Percentiles rank a stretch among this genome's conserved stretches.
Conservation (phyloP, 2,329 filamentous ascomycete species). For the Colletotrichum limetticola region DNA sequence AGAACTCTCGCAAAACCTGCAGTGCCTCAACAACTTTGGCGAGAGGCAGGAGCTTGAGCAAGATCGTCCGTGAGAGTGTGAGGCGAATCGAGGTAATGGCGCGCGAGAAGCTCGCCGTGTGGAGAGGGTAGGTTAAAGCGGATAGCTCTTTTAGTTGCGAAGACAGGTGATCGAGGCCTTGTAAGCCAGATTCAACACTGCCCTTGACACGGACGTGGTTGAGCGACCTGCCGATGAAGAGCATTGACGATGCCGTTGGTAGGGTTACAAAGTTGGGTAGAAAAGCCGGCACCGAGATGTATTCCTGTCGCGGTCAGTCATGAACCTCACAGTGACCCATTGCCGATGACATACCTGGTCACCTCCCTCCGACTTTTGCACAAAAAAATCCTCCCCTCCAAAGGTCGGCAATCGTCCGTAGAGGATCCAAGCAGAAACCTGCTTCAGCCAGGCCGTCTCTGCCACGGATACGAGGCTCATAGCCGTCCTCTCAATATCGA, state of each 20-base stretch:
- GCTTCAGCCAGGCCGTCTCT: slow-evolving; percentile 91
- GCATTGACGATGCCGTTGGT: slow-evolving; percentile 81
- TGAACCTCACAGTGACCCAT: slow-evolving; percentile 1
- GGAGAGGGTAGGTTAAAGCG: slow-evolving; percentile 77
- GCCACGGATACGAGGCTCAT: slow-evolving; percentile 79
- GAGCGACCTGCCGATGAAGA: slow-evolving; percentile 91
- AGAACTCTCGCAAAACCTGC: slow-evolving; percentile 83
- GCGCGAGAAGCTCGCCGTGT: slow-evolving; percentile 74
- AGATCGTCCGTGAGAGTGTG: slow-evolving; percentile 83
- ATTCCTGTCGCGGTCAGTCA: slow-evolving; percentile 57
- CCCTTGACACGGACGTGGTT: slow-evolving; percentile 79
- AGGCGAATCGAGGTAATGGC: slow-evolving; percentile 81
- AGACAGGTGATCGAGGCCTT: slow-evolving; percentile 70
- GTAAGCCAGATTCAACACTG: slow-evolving; percentile 54
- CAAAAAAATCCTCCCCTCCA: slow-evolving; percentile 88
- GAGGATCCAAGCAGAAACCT: slow-evolving; percentile 89
- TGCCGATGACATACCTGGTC: slow-evolving; percentile 48
- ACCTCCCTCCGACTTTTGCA: slow-evolving; percentile 62
- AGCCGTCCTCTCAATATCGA: slow-evolving; percentile 83
- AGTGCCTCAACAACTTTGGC: slow-evolving; percentile 81
- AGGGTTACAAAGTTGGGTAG: slow-evolving; percentile 83
- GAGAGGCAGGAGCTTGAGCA: slow-evolving; percentile 85
- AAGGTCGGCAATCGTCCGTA: slow-evolving; percentile 85
- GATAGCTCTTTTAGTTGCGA: slow-evolving; percentile 77
- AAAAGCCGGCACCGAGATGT: slow-evolving; percentile 66